Conservation (phyloP, 768 basidiomycete genomes). For the Panus rudis region DNA sequence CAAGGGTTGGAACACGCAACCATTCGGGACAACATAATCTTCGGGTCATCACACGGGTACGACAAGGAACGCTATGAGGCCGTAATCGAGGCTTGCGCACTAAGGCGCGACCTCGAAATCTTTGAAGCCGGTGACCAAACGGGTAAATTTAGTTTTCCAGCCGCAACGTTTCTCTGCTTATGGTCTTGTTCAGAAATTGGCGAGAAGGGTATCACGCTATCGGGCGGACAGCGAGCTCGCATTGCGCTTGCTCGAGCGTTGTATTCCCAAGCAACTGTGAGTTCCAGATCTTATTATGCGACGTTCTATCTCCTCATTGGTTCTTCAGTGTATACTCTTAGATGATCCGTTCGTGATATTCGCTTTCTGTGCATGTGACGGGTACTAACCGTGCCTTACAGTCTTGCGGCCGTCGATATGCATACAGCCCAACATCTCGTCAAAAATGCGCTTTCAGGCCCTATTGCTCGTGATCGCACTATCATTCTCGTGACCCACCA, state of each 20-base stretch:
- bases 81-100: conserved; percentile 70
- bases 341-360: conserved; percentile 56
- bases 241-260: conserved; percentile 74
- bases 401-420: conserved; percentile 68
- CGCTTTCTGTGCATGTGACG: background rate
- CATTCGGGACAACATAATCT: conserved; percentile 76
- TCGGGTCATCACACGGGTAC: conserved; percentile 53
- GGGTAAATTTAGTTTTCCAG: conserved; percentile 29
- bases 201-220: conserved; percentile 74
- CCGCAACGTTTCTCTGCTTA: background rate
- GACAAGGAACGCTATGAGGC: conserved; percentile 56
- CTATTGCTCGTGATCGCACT: conserved; percentile 57
- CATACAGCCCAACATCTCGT: conserved; percentile 71
- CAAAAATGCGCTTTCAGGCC: conserved; percentile 52
- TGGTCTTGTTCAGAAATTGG: conserved; percentile 49
- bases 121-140: conserved; percentile 76
- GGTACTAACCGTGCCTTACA: conserved; percentile 16
- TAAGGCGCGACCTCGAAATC: conserved; percentile 62
- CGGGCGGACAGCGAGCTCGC: conserved; percentile 68
- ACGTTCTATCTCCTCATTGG: conserved; percentile 4
- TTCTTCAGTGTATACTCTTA: conserved; percentile 46
- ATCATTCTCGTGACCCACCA: conserved; percentile 84
- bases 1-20: conserved; percentile 75
- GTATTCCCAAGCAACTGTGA: conserved; percentile 61
- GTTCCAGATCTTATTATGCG: conserved; percentile 4